Evolutionary conservation across 2,329 filamentous ascomycete genomes (phyloP), one percentile per base, ranked within the genome.

Genomic region (Verticillium longisporum): DNA sequence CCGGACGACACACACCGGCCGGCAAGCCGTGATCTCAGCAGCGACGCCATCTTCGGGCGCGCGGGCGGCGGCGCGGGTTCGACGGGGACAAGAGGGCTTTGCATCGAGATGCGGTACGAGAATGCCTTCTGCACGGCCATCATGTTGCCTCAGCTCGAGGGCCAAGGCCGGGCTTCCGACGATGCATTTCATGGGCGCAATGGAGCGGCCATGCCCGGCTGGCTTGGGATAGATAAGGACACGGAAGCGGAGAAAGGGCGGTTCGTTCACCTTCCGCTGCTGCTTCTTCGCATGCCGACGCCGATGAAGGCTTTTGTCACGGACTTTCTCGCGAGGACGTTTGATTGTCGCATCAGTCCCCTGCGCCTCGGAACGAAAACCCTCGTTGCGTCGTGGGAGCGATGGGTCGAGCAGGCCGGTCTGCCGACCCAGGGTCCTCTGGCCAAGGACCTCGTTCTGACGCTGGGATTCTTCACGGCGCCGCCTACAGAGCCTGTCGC

Each of bases 261-360:
- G 1, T 85, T 85, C 59, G 37, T 82, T 3, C 69, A 75, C 34
- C 73, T 86, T 0, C 83, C 83, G 0, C 72, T 86, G 0, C 72
- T 86, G 2, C 71, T 87, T 1, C 69, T 85, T 34, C 77, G 83
- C 31, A 85, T 86, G 81, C 83, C 84, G 0, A 72, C 78, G 4
- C 71, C 81, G 2, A 72, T 86, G 1, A 83, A 83, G 65, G 62
- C 72, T 2, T 72, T 81, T 21, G 65, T 86, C 0, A 63, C 75
- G n/a, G 76, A 80, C 26, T 87, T 85, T 69, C 71, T 87, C 11
- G 74, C 77, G 3, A 76, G 71, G 53, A 78, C 78, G 0, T 86
- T 86, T 64, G 84, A 87, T 71, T 85, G 82, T 63, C 82, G 81
- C 33, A 77, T 85, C 55, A 79, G 75, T 60, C 73, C 80, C 4